Evolutionary conservation across 129 eudicot species (phyloP).

Genomic region (Helianthus tuberosus): DNA sequence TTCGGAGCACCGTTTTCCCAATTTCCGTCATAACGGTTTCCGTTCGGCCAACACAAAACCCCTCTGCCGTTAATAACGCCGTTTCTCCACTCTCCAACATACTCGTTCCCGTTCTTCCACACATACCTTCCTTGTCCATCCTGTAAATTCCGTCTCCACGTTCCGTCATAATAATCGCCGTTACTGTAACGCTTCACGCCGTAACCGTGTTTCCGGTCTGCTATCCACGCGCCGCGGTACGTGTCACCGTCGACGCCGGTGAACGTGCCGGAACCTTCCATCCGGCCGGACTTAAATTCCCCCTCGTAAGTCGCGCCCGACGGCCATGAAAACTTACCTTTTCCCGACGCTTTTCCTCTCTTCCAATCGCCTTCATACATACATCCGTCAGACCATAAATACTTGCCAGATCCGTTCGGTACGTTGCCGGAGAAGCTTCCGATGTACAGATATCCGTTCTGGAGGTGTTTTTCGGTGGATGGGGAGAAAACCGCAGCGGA

Average conservation of each 20-base stretch:
- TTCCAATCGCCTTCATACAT: constrained; percentile 98
- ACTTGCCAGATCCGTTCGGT: constrained; percentile 95
- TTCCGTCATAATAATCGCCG: constrained; percentile 84
- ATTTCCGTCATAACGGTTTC: constrained; percentile 72
- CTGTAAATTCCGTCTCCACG: constrained; percentile 71
- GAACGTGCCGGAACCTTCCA: constrained; percentile 94
- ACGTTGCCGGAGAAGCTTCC: constrained; percentile 71
- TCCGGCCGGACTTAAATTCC: constrained; percentile 83
- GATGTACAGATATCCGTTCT: constrained; percentile 89
- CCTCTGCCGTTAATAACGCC: constrained; percentile 89
- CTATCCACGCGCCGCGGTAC: constrained; percentile 68
- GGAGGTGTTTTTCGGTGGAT: constrained; percentile 52
- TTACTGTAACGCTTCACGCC: constrained; percentile 75
- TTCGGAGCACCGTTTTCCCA: constrained; percentile 83
- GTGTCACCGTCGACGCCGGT: constrained; percentile 90
- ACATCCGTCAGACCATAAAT: constrained; percentile 92
- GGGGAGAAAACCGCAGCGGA: constrained; percentile 13
- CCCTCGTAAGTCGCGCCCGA: constrained; percentile 97
- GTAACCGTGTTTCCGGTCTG: constrained; percentile 80
- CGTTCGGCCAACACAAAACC: constrained; percentile 69
- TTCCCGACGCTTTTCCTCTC: constrained; percentile 81
- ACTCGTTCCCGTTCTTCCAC: constrained; percentile 96
- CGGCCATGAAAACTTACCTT: constrained; percentile 95
- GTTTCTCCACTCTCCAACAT: constrained; percentile 84
- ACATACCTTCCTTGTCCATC: constrained; percentile 86